Percentiles rank a stretch among this genome's conserved stretches.
phyloP scores from a whole-genome alignment of 805 yeast genomes.

The Saturnispora bothae region DNA sequence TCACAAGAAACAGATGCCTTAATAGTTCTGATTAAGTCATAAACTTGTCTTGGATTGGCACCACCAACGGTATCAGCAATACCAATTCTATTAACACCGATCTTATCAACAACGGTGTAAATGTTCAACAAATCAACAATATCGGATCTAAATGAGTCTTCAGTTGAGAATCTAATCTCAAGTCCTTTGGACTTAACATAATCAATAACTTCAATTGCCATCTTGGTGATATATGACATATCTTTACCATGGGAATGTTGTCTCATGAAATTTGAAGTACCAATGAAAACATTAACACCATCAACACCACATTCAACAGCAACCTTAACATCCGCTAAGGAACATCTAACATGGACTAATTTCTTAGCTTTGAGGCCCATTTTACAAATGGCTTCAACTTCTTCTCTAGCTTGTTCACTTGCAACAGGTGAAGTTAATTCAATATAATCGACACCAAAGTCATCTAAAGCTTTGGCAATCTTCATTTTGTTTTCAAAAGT shows the following conservation, averaged over 20 bases:
- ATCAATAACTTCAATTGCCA: constrained; percentile 49
- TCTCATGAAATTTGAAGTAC: constrained; percentile 48
- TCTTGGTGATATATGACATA: constrained; percentile 47
- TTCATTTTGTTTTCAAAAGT: constrained; percentile 45
- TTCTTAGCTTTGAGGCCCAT: constrained; percentile 48
- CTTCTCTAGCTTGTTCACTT: constrained; percentile 45
- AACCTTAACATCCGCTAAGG: constrained; percentile 50
- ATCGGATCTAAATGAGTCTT: constrained; percentile 52
- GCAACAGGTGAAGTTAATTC: constrained; percentile 54
- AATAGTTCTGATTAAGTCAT: constrained; percentile 47
- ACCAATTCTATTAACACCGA: constrained; percentile 53
- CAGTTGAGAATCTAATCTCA: constrained; percentile 48
- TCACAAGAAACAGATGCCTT: constrained; percentile 49
- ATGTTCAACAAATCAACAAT: constrained; percentile 49
- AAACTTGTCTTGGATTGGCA: constrained; percentile 55
- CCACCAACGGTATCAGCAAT: constrained; percentile 57
- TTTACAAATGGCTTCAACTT: constrained; percentile 51
- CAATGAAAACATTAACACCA: constrained; percentile 53
- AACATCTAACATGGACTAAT: constrained; percentile 50
- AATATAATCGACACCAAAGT: constrained; percentile 51
- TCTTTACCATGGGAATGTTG: constrained; percentile 51
- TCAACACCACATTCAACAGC: constrained; percentile 56
- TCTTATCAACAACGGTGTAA: constrained; percentile 50
- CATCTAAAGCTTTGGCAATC: constrained; percentile 51
- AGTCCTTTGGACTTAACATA: constrained; percentile 51